Base-by-base conservation (phyloP, 192 early-diverging fungal genomes). In the Linnemannia exigua region DNA sequence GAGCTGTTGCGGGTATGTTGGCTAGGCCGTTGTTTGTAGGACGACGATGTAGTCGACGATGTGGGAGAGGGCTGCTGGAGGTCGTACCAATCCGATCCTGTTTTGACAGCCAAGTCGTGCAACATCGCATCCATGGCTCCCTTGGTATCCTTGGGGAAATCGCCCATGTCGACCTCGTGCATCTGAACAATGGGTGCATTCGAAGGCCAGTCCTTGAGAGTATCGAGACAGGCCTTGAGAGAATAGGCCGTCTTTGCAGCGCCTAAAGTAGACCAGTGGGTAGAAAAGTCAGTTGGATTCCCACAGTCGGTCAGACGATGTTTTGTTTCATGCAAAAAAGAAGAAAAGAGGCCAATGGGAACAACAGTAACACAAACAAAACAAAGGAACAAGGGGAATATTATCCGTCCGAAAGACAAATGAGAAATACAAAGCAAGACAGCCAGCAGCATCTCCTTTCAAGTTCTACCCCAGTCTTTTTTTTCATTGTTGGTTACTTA, bases 141-240 rank as follows among this genome's bases (percentile, higher is more conserved):
- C 33, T 86, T 86, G 70, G 76, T 86, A 48, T 86, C 84, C 66
- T 58, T 86, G 28, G 84, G 84, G 28, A 80, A 86, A 41, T 86
- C 70, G 63, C 78, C 84, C 20, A 86, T 74, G 37, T 86, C 84
- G 14, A 86, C 73, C 25, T 79, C 78, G 0, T 50, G 31, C 33
- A 86, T 44, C 12, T 67, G 68, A 19, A 86, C 70, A 19, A 66
- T 69, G 1, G 84, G 84, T 5, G 79, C 84, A 36, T 86, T 58
- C 1, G 33, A 22, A 1, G 76, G 48, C 84, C 84, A 86, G 9
- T 38, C 44, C 36, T 77, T 70, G 75, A 86, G 73, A 4, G 84
- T 86, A 38, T 86, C 84, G 44, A 86, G 69, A 69, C 77, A 86
- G 12, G 84, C 84, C 54, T 86, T 86, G 17, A 86, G 70, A 15